Conservation (phyloP, 768 basidiomycete genomes). For the Lactifluus volemus region DNA sequence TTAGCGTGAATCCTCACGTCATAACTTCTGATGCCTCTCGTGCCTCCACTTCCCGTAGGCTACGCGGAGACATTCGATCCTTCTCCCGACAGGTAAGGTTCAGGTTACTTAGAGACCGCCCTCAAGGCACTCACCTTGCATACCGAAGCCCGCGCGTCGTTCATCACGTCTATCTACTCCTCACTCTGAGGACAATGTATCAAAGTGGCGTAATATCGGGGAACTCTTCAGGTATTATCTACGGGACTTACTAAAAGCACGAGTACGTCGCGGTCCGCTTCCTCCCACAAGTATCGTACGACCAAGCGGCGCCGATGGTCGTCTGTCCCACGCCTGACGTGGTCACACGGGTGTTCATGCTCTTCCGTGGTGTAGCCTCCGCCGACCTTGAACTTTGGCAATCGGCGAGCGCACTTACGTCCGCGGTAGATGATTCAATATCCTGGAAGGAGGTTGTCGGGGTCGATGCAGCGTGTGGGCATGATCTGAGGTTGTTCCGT, state of each 20-base stretch:
- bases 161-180: too few relatives aligned
- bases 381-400: slow-evolving; percentile 25
- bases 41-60: neutral
- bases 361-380: slow-evolving; percentile 32
- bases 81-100: too few relatives aligned
- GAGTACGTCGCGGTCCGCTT: slow-evolving; percentile 37
- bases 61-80: slow-evolving; percentile 6
- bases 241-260: too few relatives aligned
- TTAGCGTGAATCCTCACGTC: neutral
- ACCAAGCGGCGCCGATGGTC: slow-evolving; percentile 30
- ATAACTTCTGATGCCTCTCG: neutral
- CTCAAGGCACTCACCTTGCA: too few relatives aligned
- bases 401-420: slow-evolving; percentile 18
- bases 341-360: slow-evolving; percentile 39
- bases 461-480: slow-evolving; percentile 24
- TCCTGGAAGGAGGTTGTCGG: slow-evolving; percentile 32
- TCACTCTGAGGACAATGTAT: too few relatives aligned
- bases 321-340: slow-evolving; percentile 36
- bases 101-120: too few relatives aligned
- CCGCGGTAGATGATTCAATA: slow-evolving; percentile 16
- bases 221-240: too few relatives aligned
- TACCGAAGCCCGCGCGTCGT: too few relatives aligned
- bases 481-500: slow-evolving; percentile 21
- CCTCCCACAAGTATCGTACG: slow-evolving; percentile 36
- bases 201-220: too few relatives aligned